Evolutionary conservation across 306 rosid species (phyloP), one percentile per base, ranked within the genome.

Genomic region (Casuarina equisetifolia): DNA sequence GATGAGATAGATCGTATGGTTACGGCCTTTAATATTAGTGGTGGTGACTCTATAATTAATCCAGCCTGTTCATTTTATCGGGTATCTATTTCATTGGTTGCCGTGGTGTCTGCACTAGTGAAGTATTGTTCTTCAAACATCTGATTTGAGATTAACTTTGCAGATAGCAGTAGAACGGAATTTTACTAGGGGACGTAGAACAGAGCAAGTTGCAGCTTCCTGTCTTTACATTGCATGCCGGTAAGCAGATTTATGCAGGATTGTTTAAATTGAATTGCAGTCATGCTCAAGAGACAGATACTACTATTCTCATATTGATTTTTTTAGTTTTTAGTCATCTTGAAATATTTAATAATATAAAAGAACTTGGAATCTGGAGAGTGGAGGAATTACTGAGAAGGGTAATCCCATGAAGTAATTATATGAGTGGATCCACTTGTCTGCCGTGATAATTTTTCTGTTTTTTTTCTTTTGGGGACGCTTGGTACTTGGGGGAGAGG

Each of bases 171-270:
- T 91, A 72, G 94, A 87, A 70, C 76, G 83, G 77, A 88, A 87
- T 78, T 93, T 93, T 86, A 91, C 98, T 35, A 82, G 86, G 80
- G 97, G 98, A 50, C 90, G 97, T 53, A 88, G 77, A 83, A 75
- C 94, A 76, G 90, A 82, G 68, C 92, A 83, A 68, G 97, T 93
- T 63, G 85, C 80, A 69, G 94, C 96, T 73, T 89, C 97, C 53
- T 93, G 97, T 86, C 90, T 91, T 19, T 93, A 93, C 81, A 85
- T 91, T 84, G 92, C 97, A 43, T 93, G 94, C 75, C 88, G 96
- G 96, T 93, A 81, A 68, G 87, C 32, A 50, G 4, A 39, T 69
- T 61, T 39, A 10, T 20, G 10, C 39, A 54, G 79, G 58, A 25
- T 73, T 76, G 52, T 62, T 58, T 67, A 40, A 7, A 42, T 39